Conservation (phyloP, 768 basidiomycete genomes). For the Russula sp. region DNA sequence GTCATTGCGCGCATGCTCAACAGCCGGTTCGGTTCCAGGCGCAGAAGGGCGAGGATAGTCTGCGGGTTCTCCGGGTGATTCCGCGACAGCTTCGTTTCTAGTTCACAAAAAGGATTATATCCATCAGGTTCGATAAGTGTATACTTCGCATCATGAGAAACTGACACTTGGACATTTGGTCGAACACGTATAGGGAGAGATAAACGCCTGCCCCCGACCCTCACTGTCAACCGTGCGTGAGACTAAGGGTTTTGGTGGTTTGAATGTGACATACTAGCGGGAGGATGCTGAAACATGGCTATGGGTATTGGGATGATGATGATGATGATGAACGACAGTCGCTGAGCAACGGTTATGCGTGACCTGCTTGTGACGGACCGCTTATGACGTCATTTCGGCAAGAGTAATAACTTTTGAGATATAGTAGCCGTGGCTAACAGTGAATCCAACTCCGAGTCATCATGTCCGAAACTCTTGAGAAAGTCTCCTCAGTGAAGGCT, state of each 20-base stretch:
- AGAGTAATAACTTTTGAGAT: too few relatives aligned
- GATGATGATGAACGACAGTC: too few relatives aligned
- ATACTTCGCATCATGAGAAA: neutral
- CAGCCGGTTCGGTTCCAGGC: slow-evolving; percentile 16
- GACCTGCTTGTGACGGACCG: neutral
- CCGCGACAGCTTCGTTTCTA: slow-evolving; percentile 16
- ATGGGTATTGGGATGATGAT: neutral
- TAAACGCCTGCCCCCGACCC: slow-evolving; percentile 30
- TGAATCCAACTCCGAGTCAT: neutral
- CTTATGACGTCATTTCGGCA: slow-evolving; percentile 16
- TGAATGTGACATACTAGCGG: slow-evolving; percentile 24
- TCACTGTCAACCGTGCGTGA: slow-evolving; percentile 15
- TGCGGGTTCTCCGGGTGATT: slow-evolving; percentile 28
- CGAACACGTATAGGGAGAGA: slow-evolving; percentile 28
- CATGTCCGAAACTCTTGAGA: slow-evolving; percentile 48
- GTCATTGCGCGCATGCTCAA: slow-evolving; percentile 21
- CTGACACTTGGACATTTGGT: slow-evolving; percentile 18
- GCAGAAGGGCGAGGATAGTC: slow-evolving; percentile 30
- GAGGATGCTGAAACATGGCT: slow-evolving; percentile 27
- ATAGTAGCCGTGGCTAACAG: neutral
- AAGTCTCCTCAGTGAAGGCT: slow-evolving; percentile 71
- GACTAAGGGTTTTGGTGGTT: neutral
- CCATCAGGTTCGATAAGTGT: neutral
- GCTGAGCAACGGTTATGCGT: neutral
- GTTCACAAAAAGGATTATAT: neutral